A percentile compares a stretch with the other conserved stretches of the same genome.
Evolutionary conservation across 441 rosid genomes (phyloP).

Genomic region (Populus hybrid): DNA sequence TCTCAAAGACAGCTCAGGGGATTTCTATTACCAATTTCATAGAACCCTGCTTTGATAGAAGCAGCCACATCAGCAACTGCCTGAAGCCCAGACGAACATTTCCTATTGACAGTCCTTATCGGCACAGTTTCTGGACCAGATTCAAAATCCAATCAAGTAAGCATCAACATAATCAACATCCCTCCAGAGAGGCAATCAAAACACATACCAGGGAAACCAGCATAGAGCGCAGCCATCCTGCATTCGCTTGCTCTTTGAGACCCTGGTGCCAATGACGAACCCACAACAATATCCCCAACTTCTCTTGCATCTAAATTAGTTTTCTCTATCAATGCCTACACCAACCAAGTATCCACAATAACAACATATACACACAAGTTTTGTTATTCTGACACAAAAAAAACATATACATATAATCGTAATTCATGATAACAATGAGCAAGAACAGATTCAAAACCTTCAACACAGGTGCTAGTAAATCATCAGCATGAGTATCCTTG

Average conservation of each 20-base stretch:
- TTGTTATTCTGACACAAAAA: not conserved
- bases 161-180: not conserved
- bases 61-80: no score
- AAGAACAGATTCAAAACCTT: slow-evolving; percentile 38
- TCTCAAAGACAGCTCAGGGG: no score
- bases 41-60: no score
- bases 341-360: not conserved
- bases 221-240: slow-evolving; percentile 97
- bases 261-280: slow-evolving; percentile 89
- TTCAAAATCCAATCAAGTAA: no score
- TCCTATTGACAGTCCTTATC: no score
- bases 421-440: not conserved
- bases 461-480: slow-evolving; percentile 87
- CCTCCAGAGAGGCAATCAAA: not conserved
- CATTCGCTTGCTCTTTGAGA: slow-evolving; percentile 93
- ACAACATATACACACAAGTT: not conserved
- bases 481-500: slow-evolving; percentile 95
- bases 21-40: no score
- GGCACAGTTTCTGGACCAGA: no score
- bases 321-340: slow-evolving; percentile 81
- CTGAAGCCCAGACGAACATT: no score
- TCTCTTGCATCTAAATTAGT: slow-evolving; percentile 79
- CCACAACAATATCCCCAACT: slow-evolving; percentile 96
- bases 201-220: slow-evolving; percentile 89
- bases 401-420: not conserved